Percentiles rank a stretch among this genome's conserved stretches.
phyloP scores from a whole-genome alignment of 441 rosid species.

The Erodium chrysanthum region DNA sequence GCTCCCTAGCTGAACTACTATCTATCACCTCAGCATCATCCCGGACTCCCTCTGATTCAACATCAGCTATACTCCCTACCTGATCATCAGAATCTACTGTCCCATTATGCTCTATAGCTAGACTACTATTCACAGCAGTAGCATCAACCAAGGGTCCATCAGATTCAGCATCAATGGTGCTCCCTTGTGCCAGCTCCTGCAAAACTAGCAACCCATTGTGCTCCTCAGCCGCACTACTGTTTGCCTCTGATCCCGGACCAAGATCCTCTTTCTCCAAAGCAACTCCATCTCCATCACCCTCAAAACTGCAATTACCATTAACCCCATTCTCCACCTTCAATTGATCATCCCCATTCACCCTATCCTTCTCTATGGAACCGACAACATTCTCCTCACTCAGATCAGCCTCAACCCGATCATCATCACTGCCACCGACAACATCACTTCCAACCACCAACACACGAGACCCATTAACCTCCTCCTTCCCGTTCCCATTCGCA shows the following conservation, averaged over 20 bases:
- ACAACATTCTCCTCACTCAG: conserved; percentile 8
- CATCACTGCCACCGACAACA: conserved; percentile 17
- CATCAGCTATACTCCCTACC: not conserved
- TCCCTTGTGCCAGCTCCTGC: too few species aligned
- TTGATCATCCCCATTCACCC: not conserved
- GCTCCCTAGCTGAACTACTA: not conserved
- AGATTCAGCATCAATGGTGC: not conserved
- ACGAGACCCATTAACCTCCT: conserved; percentile 25
- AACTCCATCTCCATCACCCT: not conserved
- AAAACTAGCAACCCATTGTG: too few species aligned
- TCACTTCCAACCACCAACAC: conserved; percentile 19
- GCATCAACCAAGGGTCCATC: not conserved
- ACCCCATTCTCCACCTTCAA: not conserved
- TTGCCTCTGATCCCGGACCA: too few species aligned
- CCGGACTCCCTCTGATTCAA: not conserved
- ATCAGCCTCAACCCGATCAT: conserved; percentile 22
- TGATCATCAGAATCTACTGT: not conserved
- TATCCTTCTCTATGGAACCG: not conserved
- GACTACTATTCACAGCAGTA: not conserved
- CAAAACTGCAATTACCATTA: not conserved
- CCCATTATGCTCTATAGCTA: not conserved
- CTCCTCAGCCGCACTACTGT: too few species aligned
- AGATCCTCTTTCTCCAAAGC: too few species aligned
- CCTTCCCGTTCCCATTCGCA: conserved; percentile 25
- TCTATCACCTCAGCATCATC: not conserved